phyloP scores from a whole-genome alignment of 2,329 filamentous ascomycete genomes.

The Aspergillus caelatus region DNA sequence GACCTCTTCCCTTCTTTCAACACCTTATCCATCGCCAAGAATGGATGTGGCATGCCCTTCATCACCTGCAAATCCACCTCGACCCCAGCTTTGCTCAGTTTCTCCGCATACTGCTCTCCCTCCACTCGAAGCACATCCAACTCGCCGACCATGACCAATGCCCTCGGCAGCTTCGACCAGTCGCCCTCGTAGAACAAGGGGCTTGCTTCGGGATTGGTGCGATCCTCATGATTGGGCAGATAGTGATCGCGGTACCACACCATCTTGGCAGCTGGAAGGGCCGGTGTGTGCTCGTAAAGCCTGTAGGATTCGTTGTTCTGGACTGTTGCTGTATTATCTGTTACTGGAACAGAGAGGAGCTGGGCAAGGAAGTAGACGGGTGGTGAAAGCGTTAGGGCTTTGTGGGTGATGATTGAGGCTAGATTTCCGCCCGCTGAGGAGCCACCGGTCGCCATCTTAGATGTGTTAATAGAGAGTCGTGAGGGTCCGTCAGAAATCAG shows the following conservation, averaged over 20 bases:
- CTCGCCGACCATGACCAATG: slow-evolving; percentile 58
- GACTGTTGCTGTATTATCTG: slow-evolving; percentile 58
- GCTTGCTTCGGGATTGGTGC: slow-evolving; percentile 57
- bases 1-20: slow-evolving; percentile 55
- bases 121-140: slow-evolving; percentile 61
- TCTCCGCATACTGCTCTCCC: slow-evolving; percentile 55
- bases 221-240: slow-evolving; percentile 51
- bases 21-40: slow-evolving; percentile 61
- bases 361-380: slow-evolving; percentile 50
- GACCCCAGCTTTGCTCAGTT: slow-evolving; percentile 52
- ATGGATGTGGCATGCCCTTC: slow-evolving; percentile 61
- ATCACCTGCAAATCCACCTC: slow-evolving; percentile 53
- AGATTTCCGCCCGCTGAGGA: slow-evolving; percentile 59
- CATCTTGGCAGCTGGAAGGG: slow-evolving; percentile 61
- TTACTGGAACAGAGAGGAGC: slow-evolving; percentile 61
- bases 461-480: slow-evolving; percentile 45
- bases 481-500: slow-evolving; percentile 41
- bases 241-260: slow-evolving; percentile 64
- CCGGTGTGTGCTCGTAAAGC: slow-evolving; percentile 55
- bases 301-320: slow-evolving; percentile 52
- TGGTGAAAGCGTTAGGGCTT: slow-evolving; percentile 43
- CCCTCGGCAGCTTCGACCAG: slow-evolving; percentile 55
- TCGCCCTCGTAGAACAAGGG: slow-evolving; percentile 56
- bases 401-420: slow-evolving; percentile 57
- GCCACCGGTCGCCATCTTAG: slow-evolving; percentile 52